Evolutionary conservation across 768 basidiomycete genomes (phyloP).

Genomic region (Hebeloma cylindrosporum): DNA sequence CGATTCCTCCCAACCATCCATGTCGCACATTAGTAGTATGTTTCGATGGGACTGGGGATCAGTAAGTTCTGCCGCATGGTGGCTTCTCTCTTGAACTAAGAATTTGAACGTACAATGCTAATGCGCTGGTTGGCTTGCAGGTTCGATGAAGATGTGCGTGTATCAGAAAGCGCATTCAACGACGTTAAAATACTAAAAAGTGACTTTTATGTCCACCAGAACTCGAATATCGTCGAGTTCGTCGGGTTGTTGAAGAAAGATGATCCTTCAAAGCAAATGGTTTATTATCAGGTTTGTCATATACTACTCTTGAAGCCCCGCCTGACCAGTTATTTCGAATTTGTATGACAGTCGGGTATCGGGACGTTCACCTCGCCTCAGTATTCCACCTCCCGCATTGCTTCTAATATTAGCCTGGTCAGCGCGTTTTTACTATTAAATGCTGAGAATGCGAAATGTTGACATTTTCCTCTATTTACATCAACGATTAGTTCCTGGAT

Average conservation of each 20-base stretch:
- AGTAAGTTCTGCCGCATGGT: constrained; percentile 28
- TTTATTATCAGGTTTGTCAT: constrained; percentile 51
- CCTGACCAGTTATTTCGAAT: neutral
- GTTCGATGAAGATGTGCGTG: constrained; percentile 40
- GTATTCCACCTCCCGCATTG: constrained; percentile 43
- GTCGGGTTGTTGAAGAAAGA: constrained; percentile 53
- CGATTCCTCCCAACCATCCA: constrained; percentile 30
- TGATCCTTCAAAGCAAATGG: constrained; percentile 47
- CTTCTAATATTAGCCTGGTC: constrained; percentile 45
- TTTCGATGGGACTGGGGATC: constrained; percentile 63
- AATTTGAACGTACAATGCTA: neutral
- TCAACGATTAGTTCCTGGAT: constrained; percentile 39
- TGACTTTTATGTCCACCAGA: constrained; percentile 27
- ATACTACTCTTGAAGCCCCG: neutral
- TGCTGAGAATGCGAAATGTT: neutral
- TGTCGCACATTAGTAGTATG: constrained; percentile 60
- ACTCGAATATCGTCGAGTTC: constrained; percentile 52
- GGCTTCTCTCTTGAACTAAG: neutral
- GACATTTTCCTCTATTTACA: too few relatives aligned
- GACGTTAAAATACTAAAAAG: neutral
- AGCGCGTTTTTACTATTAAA: neutral
- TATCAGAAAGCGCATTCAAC: too few relatives aligned
- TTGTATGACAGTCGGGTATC: constrained; percentile 43
- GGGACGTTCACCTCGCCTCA: constrained; percentile 50
- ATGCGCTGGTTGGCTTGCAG: too few relatives aligned